phyloP scores from a whole-genome alignment of 1,284 basidiomycete genomes.

The Papiliotrema terrestris region DNA sequence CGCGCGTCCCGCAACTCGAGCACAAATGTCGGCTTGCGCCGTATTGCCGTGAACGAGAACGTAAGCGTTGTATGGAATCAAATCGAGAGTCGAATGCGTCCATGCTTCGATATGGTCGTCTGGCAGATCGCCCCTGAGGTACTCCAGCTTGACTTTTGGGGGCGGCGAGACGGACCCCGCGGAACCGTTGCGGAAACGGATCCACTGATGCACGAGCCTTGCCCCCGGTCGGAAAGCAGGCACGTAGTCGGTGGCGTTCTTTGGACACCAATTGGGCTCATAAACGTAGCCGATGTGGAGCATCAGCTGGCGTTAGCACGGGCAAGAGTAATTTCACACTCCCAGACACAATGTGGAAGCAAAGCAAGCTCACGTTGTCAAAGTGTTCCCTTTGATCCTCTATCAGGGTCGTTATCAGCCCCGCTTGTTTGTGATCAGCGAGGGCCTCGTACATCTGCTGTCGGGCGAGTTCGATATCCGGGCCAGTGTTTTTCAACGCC shows the following conservation, averaged over 20 bases:
- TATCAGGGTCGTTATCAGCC: conserved; percentile 14
- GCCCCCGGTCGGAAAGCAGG: conserved; percentile 19
- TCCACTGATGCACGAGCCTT: conserved; percentile 21
- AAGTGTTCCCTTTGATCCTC: conserved; percentile 26
- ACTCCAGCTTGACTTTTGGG: conserved; percentile 13
- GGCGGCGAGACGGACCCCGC: background rate
- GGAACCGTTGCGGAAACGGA: conserved; percentile 7
- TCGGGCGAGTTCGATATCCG: conserved; percentile 13
- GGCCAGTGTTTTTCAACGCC: conserved; percentile 15
- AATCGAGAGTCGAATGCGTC: conserved; percentile 19
- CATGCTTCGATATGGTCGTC: conserved; percentile 9
- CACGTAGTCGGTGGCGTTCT: conserved; percentile 8
- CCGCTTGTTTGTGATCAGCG: conserved; percentile 14
- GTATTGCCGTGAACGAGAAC: conserved; percentile 7
- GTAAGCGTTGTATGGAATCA: conserved; percentile 7
- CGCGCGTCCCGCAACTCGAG: background rate
- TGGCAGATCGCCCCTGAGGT: conserved; percentile 14
- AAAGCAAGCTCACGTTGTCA: conserved; percentile 21
- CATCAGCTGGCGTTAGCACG: conserved; percentile 9
- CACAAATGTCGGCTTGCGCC: background rate
- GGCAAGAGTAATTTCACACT: background rate
- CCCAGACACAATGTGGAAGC: no score
- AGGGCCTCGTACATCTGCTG: conserved; percentile 17
- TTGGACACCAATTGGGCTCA: conserved; percentile 11
- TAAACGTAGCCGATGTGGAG: conserved; percentile 29